phyloP scores from a whole-genome alignment of 2,329 filamentous ascomycete genomes.

The Chaetomium olivaceum region DNA sequence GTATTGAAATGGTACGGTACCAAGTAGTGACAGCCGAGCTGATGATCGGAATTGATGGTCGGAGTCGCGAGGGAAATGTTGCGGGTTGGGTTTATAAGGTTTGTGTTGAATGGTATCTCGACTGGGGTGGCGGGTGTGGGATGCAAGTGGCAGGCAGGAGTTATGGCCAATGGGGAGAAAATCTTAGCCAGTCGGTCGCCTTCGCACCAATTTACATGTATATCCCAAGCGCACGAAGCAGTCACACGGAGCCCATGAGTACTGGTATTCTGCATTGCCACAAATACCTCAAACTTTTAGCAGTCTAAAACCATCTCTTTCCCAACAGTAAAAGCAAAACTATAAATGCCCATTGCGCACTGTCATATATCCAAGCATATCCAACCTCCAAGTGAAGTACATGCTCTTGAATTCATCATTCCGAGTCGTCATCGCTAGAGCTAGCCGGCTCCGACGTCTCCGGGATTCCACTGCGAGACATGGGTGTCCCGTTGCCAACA shows the following conservation, averaged over 20 bases:
- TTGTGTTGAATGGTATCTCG: not conserved
- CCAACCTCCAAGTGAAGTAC: not conserved
- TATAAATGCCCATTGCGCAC: not conserved
- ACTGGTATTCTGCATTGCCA: not conserved
- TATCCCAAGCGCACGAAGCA: not conserved
- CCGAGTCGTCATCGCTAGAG: not conserved
- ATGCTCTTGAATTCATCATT: not conserved
- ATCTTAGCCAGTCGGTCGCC: not conserved
- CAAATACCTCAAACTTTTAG: not conserved
- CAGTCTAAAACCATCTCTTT: not conserved
- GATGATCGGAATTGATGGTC: not conserved
- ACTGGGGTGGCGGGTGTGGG: too few relatives aligned
- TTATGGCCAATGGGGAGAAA: not conserved
- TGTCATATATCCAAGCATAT: not conserved
- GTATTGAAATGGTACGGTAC: not conserved
- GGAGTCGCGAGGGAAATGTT: not conserved
- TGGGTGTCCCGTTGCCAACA: not conserved
- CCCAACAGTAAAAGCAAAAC: not conserved
- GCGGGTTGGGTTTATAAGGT: not conserved
- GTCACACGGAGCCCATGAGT: not conserved
- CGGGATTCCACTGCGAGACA: not conserved
- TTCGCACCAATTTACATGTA: not conserved
- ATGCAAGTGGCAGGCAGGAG: too few relatives aligned
- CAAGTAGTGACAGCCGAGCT: not conserved
- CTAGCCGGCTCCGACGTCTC: not conserved